phyloP scores from a whole-genome alignment of 495 filamentous ascomycete species.

The Penicillium simplicissimum region DNA sequence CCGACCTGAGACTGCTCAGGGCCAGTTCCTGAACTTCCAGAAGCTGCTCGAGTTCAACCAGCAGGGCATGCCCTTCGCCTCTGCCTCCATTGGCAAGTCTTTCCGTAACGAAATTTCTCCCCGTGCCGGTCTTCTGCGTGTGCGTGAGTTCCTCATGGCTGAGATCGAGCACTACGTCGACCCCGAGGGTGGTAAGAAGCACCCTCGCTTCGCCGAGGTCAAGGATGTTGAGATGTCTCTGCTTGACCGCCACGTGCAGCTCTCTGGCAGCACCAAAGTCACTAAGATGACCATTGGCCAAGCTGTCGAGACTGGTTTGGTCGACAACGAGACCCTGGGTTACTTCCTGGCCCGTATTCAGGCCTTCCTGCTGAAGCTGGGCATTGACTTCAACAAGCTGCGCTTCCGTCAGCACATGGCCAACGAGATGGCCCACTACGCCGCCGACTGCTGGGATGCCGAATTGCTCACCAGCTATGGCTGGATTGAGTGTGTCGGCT shows the following conservation, averaged over 20 bases:
- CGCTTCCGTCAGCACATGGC: constrained; percentile 86
- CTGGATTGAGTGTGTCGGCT: constrained; percentile 87
- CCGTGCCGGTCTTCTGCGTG: constrained; percentile 64
- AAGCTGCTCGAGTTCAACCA: constrained; percentile 74
- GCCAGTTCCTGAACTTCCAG: constrained; percentile 67
- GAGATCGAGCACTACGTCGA: constrained; percentile 77
- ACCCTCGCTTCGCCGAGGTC: constrained; percentile 63
- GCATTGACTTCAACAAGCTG: constrained; percentile 68
- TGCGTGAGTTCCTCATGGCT: constrained; percentile 73
- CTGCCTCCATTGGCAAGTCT: constrained; percentile 74
- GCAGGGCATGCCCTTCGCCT: constrained; percentile 69
- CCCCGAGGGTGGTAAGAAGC: constrained; percentile 69
- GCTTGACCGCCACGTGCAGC: constrained; percentile 70
- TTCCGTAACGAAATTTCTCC: constrained; percentile 77
- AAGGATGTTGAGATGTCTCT: constrained; percentile 63
- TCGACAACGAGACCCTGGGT: constrained; percentile 85
- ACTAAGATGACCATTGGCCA: constrained; percentile 65
- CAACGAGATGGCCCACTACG: constrained; percentile 84
- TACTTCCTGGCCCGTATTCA: constrained; percentile 83
- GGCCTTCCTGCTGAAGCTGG: constrained; percentile 69
- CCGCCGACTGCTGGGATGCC: constrained; percentile 82
- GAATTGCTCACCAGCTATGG: constrained; percentile 77
- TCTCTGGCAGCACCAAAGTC: constrained; percentile 63
- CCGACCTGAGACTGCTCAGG: constrained; percentile 68
- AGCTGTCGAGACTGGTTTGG: constrained; percentile 65